Conservation (phyloP, 208 protist species). For the Polymyxa betae region DNA sequence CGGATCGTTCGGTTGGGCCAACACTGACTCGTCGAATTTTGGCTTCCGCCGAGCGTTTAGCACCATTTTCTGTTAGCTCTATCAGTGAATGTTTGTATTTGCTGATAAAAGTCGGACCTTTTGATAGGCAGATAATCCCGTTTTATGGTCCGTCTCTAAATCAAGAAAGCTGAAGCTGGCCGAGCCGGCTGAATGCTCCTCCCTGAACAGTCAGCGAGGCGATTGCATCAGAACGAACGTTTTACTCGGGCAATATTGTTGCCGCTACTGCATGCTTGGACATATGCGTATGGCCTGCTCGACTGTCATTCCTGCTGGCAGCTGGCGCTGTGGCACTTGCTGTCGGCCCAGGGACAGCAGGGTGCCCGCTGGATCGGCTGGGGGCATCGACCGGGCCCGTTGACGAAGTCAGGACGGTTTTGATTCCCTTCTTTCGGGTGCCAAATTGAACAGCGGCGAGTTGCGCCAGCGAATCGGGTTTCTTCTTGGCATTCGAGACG, state of each 20-base stretch:
- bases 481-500: neutral
- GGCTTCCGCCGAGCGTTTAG: slow-evolving; percentile 35
- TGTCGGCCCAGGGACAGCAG: neutral
- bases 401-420: neutral
- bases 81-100: neutral
- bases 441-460: neutral
- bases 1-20: neutral
- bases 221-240: neutral
- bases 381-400: neutral
- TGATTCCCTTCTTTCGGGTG: slow-evolving; percentile 34
- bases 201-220: neutral
- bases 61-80: slow-evolving; percentile 44
- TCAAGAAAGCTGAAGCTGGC: slow-evolving; percentile 47
- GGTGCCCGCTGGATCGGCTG: no score
- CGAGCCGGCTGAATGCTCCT: neutral
- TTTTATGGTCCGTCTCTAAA: neutral
- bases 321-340: neutral
- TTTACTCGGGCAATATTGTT: neutral
- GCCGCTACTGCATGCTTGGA: neutral
- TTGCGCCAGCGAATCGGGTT: neutral
- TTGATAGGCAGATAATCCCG: neutral
- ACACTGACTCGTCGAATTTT: slow-evolving; percentile 41
- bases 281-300: neutral
- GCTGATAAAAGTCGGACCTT: neutral
- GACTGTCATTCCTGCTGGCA: neutral